Conservation (phyloP, 257 asterid genomes). For the Capsicum baccatum region DNA sequence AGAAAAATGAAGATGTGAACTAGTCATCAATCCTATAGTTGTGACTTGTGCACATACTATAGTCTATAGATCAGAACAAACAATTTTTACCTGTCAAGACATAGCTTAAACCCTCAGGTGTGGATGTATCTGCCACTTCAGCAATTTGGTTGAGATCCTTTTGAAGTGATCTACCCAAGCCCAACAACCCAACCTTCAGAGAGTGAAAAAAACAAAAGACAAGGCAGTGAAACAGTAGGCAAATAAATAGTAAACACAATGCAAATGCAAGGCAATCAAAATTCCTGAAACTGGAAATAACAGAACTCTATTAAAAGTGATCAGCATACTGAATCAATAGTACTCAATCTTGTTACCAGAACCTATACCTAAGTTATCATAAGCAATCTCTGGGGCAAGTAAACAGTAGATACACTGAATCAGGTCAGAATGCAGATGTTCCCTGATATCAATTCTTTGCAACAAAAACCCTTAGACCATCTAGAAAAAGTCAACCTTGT, state of each 20-base stretch:
- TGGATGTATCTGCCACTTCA: conserved; percentile 91
- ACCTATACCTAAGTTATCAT: not conserved
- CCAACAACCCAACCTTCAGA: conserved; percentile 86
- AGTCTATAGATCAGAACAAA: conserved; percentile 16
- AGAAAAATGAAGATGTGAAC: not conserved
- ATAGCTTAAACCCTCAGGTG: conserved; percentile 82
- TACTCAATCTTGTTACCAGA: not conserved
- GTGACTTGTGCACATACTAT: not conserved
- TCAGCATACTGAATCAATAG: not conserved
- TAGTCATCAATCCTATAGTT: not conserved
- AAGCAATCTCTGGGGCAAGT: not conserved
- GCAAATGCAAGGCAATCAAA: conserved; percentile 24
- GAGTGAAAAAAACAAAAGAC: conserved; percentile 20
- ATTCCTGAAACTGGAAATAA: not conserved
- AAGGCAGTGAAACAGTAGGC: conserved; percentile 19
- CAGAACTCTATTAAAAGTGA: not conserved
- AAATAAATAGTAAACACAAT: not conserved
- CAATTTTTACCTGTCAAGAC: conserved; percentile 80
- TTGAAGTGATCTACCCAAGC: conserved; percentile 88
- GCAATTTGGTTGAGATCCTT: conserved; percentile 91
- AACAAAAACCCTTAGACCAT: not conserved
- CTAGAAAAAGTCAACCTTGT: not conserved
- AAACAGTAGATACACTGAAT: not conserved
- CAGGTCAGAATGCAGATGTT: conserved; percentile 18
- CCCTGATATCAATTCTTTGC: not conserved